These are phyloP conservation scores for Citrus unshiu DNA, from an alignment of 345 rosid species.

Conservation along the genomic window DNA sequence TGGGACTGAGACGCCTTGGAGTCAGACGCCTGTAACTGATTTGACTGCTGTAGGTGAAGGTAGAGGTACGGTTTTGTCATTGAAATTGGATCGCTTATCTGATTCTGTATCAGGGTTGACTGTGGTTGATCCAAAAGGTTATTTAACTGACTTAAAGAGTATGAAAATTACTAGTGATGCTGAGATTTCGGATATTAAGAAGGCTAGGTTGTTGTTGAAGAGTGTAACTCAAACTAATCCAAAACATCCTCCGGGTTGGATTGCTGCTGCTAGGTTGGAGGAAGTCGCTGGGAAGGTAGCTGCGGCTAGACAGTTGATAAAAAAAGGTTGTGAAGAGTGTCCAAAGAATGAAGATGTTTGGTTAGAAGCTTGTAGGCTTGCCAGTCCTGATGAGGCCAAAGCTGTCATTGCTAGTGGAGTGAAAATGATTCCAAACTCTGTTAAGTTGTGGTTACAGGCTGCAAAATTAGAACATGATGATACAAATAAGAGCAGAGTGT, in stretches of 20 bases:
- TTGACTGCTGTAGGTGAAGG: slow-evolving; percentile 96
- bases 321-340: slow-evolving; percentile 89
- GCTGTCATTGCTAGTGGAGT: slow-evolving; percentile 84
- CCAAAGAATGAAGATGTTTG: slow-evolving; percentile 89
- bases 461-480: slow-evolving; percentile 81
- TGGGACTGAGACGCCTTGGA: slow-evolving; percentile 88
- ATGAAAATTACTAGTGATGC: slow-evolving; percentile 97
- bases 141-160: slow-evolving; percentile 87
- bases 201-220: slow-evolving; percentile 84
- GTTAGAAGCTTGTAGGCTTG: slow-evolving; percentile 88
- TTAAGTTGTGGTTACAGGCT: slow-evolving; percentile 86
- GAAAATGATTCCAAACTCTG: slow-evolving; percentile 83
- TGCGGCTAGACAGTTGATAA: slow-evolving; percentile 76
- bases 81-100: slow-evolving; percentile 84
- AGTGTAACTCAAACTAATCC: slow-evolving; percentile 87
- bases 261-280: slow-evolving; percentile 94
- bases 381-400: slow-evolving; percentile 87
- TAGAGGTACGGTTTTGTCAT: slow-evolving; percentile 85
- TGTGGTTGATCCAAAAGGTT: slow-evolving; percentile 92
- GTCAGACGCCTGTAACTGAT: slow-evolving; percentile 81
- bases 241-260: slow-evolving; percentile 93
- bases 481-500: slow-evolving; percentile 68
- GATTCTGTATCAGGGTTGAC: slow-evolving; percentile 86
- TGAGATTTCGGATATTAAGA: slow-evolving; percentile 87
- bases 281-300: slow-evolving; percentile 93